phyloP scores from a whole-genome alignment of 2,329 filamentous ascomycete species.

The Beauveria medogensis region DNA sequence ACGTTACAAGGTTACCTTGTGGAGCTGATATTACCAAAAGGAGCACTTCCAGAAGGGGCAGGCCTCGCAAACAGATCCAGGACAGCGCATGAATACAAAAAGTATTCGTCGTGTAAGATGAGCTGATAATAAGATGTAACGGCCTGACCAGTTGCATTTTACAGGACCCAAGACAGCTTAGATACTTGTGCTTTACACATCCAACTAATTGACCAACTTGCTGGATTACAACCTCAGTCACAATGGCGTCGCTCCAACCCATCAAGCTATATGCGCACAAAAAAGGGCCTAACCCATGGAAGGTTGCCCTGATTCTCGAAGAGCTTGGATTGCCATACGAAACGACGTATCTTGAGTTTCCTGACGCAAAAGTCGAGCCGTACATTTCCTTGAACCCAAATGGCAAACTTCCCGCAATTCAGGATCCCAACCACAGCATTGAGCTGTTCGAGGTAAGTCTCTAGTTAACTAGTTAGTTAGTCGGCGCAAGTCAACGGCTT shows the following conservation, averaged over 20 bases:
- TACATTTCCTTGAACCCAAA: slow-evolving; percentile 19
- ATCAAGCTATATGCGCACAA: not conserved
- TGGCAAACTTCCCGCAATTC: slow-evolving; percentile 16
- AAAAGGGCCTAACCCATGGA: slow-evolving; percentile 14
- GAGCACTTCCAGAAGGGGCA: not conserved
- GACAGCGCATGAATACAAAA: not conserved
- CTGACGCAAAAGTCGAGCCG: slow-evolving; percentile 17
- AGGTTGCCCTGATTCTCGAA: slow-evolving; percentile 18
- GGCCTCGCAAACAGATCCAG: not conserved
- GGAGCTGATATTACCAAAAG: not conserved
- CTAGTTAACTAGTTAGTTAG: no score
- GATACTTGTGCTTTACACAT: no score
- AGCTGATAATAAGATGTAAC: not conserved
- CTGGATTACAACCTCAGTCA: not conserved
- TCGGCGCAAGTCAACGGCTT: not conserved
- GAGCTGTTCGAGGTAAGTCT: not conserved
- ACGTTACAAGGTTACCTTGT: not conserved
- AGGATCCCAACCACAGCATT: slow-evolving; percentile 18
- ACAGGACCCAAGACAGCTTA: no score
- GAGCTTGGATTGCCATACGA: slow-evolving; percentile 19
- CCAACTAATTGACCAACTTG: not conserved
- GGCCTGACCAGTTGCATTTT: no score
- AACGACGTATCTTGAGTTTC: slow-evolving; percentile 13
- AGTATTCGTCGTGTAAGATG: not conserved
- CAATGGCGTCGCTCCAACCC: not conserved